Conservation (phyloP, 2,329 filamentous ascomycete genomes). For the Neofusicoccum ribis region DNA sequence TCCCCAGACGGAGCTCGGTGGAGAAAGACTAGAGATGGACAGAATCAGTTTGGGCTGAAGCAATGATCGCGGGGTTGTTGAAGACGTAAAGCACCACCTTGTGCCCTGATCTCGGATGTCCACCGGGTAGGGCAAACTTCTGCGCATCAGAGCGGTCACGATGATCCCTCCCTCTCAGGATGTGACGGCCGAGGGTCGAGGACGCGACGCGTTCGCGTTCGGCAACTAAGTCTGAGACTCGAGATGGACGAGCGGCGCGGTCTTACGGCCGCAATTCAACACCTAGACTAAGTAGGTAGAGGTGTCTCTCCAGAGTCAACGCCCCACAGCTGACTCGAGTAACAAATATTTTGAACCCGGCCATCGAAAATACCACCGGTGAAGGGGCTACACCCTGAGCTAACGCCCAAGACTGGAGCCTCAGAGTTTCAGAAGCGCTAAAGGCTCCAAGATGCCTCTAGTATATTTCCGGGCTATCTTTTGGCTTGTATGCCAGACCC, state of each 20-base stretch:
- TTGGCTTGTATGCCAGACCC: too few species aligned
- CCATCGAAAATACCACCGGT: too few species aligned
- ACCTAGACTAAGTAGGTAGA: not conserved
- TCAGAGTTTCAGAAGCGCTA: too few species aligned
- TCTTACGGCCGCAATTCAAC: not conserved
- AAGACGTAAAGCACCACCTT: not conserved
- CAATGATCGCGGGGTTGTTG: not conserved
- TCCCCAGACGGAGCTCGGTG: not conserved
- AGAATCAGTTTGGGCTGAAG: not conserved
- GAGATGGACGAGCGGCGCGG: not conserved
- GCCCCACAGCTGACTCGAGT: not conserved
- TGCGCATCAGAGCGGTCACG: not conserved
- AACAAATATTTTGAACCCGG: not conserved
- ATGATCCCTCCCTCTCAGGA: not conserved
- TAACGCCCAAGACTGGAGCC: too few species aligned
- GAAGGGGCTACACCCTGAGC: not conserved
- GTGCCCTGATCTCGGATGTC: not conserved
- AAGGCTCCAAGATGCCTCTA: too few species aligned
- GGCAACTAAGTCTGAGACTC: not conserved
- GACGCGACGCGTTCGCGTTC: not conserved
- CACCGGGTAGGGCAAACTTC: not conserved
- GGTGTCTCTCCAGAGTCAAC: not conserved
- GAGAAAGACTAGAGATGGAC: too few species aligned
- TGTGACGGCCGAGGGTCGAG: not conserved
- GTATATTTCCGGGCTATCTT: too few species aligned